These are phyloP conservation scores for Ophiostoma piceae DNA, from an alignment of 2,329 filamentous ascomycete species.

Conservation along the genomic window DNA sequence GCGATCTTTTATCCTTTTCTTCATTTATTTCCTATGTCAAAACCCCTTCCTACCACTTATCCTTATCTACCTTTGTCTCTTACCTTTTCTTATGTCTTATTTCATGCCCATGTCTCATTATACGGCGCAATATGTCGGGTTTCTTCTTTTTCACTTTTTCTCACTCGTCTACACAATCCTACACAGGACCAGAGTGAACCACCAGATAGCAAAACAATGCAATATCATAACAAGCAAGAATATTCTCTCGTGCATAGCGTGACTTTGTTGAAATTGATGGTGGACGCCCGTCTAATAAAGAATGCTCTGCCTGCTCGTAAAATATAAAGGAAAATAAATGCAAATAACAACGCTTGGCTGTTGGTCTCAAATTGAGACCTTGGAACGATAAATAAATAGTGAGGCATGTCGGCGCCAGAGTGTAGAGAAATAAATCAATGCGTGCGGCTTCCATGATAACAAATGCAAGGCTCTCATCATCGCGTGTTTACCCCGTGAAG, in stretches of 20 bases:
- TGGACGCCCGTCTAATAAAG: background rate
- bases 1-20: constrained; percentile 12
- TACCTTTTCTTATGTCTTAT: background rate
- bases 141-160: background rate
- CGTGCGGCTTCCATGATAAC: background rate
- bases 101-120: background rate
- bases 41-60: no score
- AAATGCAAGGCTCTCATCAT: background rate
- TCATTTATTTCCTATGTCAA: background rate
- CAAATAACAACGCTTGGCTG: background rate
- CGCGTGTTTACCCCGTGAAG: background rate
- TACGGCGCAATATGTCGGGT: background rate
- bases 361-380: background rate
- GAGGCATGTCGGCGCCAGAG: background rate
- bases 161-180: background rate
- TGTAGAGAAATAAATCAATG: background rate
- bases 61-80: no score
- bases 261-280: background rate
- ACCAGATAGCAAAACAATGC: constrained; percentile 11
- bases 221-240: background rate
- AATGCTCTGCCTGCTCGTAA: background rate
- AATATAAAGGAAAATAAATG: background rate
- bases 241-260: background rate
- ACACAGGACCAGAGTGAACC: background rate
- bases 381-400: background rate